Evolutionary conservation across 164 flowering plant species (phyloP).

Genomic region (Chimonanthus praecox): DNA sequence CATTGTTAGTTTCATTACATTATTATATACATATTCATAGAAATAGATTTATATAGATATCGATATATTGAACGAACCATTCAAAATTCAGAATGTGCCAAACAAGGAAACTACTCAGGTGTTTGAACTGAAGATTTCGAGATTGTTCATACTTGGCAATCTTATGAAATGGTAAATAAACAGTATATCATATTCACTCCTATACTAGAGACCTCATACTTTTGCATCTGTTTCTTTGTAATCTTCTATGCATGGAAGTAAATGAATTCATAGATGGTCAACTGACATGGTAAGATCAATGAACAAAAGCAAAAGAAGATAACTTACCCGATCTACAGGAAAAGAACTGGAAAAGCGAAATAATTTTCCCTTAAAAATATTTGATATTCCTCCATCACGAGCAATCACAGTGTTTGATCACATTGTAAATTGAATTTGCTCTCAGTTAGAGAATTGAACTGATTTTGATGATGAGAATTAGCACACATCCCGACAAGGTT

Average conservation of each 20-base stretch:
- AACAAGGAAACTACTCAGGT: neutral
- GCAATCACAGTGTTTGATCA: constrained; percentile 17
- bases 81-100: neutral
- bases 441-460: constrained; percentile 14
- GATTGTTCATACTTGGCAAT: neutral
- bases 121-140: neutral
- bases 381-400: constrained; percentile 22
- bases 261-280: neutral
- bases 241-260: neutral
- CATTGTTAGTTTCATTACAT: too few species aligned
- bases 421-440: constrained; percentile 19
- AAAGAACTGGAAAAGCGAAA: constrained; percentile 75
- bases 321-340: constrained; percentile 74
- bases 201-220: neutral
- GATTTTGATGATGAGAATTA: constrained; percentile 14
- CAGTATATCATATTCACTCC: neutral
- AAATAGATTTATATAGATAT: too few species aligned
- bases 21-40: too few species aligned
- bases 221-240: neutral
- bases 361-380: constrained; percentile 49
- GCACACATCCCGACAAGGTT: constrained; percentile 15
- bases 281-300: neutral
- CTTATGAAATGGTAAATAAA: neutral
- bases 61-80: too few species aligned
- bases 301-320: neutral